Conservation (phyloP, 192 early-diverging fungal genomes). For the Geosiphon pyriformis region DNA sequence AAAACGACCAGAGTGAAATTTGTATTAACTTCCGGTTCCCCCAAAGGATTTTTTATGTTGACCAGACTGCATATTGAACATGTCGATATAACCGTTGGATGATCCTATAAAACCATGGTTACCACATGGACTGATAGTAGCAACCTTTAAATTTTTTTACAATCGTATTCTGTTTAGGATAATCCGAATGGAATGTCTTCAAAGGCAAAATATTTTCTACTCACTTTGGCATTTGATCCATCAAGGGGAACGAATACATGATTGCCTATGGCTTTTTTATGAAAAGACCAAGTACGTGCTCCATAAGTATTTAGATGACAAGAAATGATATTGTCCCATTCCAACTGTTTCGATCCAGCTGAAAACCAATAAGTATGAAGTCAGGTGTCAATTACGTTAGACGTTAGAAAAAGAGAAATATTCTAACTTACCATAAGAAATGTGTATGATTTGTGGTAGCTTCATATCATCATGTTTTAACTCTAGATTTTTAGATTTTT, state of each 20-base stretch:
- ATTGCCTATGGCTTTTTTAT: constrained; percentile 69
- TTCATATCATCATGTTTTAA: constrained; percentile 61
- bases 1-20: not conserved
- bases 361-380: not conserved
- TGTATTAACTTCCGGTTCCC: constrained; percentile 32
- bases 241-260: constrained; percentile 62
- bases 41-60: constrained; percentile 63
- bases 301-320: constrained; percentile 70
- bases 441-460: constrained; percentile 68
- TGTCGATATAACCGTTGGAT: constrained; percentile 69
- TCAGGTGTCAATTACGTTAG: not conserved
- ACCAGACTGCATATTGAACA: constrained; percentile 97
- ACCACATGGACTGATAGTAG: constrained; percentile 81
- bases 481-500: constrained; percentile 60
- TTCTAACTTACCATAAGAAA: constrained; percentile 54
- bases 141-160: constrained; percentile 33
- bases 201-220: not conserved
- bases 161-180: constrained; percentile 8
- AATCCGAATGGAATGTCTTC: not conserved
- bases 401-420: not conserved
- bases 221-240: constrained; percentile 49
- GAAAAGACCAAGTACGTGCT: constrained; percentile 81
- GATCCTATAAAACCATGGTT: constrained; percentile 91
- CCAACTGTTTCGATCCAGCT: constrained; percentile 56
- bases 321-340: constrained; percentile 92